These are phyloP conservation scores for Pythium dissimile DNA, from an alignment of 352 stramenopile species.

Conservation along the genomic window DNA sequence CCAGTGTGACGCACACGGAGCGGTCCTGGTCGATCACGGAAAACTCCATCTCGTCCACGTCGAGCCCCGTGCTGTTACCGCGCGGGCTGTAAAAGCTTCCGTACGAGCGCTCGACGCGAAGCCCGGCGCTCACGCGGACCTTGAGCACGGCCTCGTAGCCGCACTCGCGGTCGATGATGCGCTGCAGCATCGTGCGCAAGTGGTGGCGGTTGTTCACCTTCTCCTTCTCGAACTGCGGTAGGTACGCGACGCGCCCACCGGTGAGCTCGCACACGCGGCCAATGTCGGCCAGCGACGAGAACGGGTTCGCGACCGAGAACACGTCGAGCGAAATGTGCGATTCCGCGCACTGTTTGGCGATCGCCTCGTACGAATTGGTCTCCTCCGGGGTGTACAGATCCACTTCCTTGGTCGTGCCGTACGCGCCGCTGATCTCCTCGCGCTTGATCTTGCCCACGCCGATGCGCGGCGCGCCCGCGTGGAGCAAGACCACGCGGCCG, in stretches of 20 bases:
- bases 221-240: slow-evolving; percentile 87
- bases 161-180: slow-evolving; percentile 66
- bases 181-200: slow-evolving; percentile 67
- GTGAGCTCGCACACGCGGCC: slow-evolving; percentile 82
- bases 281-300: slow-evolving; percentile 77
- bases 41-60: slow-evolving; percentile 88
- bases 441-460: slow-evolving; percentile 75
- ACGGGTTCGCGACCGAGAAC: slow-evolving; percentile 82
- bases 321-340: slow-evolving; percentile 83
- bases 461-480: slow-evolving; percentile 67
- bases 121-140: slow-evolving; percentile 76
- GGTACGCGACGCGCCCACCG: slow-evolving; percentile 80
- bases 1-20: slow-evolving; percentile 83
- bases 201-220: slow-evolving; percentile 78
- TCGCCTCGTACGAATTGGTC: slow-evolving; percentile 63
- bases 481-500: slow-evolving; percentile 71
- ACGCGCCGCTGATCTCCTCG: slow-evolving; percentile 74
- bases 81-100: slow-evolving; percentile 74
- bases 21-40: slow-evolving; percentile 83
- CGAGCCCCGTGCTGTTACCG: slow-evolving; percentile 47
- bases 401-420: slow-evolving; percentile 84
- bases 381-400: slow-evolving; percentile 76
- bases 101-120: slow-evolving; percentile 84
- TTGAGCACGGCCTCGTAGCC: slow-evolving; percentile 89
- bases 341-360: slow-evolving; percentile 67